Evolutionary conservation across 108 stramenopile species (phyloP).

Genomic region (Nitzschia sp.): DNA sequence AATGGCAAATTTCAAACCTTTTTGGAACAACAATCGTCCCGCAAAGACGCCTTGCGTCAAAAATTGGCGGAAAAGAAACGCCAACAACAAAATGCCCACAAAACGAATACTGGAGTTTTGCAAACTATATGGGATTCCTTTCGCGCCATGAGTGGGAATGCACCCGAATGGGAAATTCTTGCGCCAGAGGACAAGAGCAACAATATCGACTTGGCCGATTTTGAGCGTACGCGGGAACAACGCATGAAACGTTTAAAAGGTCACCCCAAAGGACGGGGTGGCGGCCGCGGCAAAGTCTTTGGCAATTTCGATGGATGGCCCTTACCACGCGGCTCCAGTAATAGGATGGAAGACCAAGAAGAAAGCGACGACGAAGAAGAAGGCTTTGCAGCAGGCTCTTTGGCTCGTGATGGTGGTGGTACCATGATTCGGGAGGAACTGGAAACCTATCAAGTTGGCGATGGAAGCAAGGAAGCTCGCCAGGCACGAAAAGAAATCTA

Average conservation of each 20-base stretch:
- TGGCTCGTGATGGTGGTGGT: not conserved
- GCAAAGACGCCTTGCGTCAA: not conserved
- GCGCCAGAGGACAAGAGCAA: not conserved
- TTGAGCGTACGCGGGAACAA: not conserved
- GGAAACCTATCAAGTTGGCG: not conserved
- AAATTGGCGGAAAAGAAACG: not conserved
- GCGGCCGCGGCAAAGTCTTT: no score
- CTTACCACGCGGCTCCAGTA: no score
- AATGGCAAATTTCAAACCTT: no score
- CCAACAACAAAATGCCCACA: not conserved
- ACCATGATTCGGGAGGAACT: not conserved
- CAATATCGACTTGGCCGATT: not conserved
- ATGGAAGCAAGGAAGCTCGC: not conserved
- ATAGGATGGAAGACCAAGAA: not conserved
- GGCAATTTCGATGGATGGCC: no score
- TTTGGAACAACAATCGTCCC: not conserved
- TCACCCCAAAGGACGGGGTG: no score
- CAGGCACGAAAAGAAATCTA: conserved; percentile 9
- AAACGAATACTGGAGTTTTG: not conserved
- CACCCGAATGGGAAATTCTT: not conserved
- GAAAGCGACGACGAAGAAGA: no score
- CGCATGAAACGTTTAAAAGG: not conserved
- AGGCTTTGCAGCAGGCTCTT: no score
- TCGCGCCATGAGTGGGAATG: not conserved
- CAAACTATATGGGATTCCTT: not conserved